phyloP scores from a whole-genome alignment of 1,284 basidiomycete genomes.

The Coniferiporia weirii region DNA sequence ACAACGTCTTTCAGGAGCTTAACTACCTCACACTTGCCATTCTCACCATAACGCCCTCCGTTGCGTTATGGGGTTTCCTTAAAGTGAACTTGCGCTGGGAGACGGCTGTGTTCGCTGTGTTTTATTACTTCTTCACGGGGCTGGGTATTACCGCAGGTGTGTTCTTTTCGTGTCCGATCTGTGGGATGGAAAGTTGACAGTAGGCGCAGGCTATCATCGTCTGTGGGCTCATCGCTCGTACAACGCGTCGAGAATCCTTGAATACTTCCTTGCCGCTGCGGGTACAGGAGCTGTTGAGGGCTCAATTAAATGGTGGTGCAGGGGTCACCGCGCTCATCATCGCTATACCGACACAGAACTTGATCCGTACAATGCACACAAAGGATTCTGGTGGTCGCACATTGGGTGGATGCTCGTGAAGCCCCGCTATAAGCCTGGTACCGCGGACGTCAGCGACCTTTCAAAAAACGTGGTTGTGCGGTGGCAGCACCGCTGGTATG shows the following conservation, averaged over 20 bases:
- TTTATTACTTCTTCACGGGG: slow-evolving; percentile 85
- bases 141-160: slow-evolving; percentile 43
- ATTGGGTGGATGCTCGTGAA: slow-evolving; percentile 93
- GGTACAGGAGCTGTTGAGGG: slow-evolving; percentile 88
- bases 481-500: slow-evolving; percentile 87
- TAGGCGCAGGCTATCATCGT: slow-evolving; percentile 74
- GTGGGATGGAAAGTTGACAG: not conserved
- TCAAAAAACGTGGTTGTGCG: slow-evolving; percentile 70
- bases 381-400: slow-evolving; percentile 77
- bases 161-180: slow-evolving; percentile 20
- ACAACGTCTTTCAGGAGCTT: slow-evolving; percentile 66
- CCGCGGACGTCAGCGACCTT: slow-evolving; percentile 85
- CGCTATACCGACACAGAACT: slow-evolving; percentile 94
- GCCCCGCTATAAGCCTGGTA: slow-evolving; percentile 81
- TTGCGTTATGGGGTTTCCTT: slow-evolving; percentile 65
- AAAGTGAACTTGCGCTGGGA: slow-evolving; percentile 54
- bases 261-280: slow-evolving; percentile 72
- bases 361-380: slow-evolving; percentile 89
- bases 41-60: slow-evolving; percentile 65
- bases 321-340: slow-evolving; percentile 91
- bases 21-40: slow-evolving; percentile 64
- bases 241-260: slow-evolving; percentile 78
- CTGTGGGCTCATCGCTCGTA: slow-evolving; percentile 91
- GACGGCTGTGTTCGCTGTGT: slow-evolving; percentile 65
- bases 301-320: slow-evolving; percentile 93